These are phyloP conservation scores for Taxillus chinensis DNA, from an alignment of 164 flowering plant genomes.

Conservation along the genomic window DNA sequence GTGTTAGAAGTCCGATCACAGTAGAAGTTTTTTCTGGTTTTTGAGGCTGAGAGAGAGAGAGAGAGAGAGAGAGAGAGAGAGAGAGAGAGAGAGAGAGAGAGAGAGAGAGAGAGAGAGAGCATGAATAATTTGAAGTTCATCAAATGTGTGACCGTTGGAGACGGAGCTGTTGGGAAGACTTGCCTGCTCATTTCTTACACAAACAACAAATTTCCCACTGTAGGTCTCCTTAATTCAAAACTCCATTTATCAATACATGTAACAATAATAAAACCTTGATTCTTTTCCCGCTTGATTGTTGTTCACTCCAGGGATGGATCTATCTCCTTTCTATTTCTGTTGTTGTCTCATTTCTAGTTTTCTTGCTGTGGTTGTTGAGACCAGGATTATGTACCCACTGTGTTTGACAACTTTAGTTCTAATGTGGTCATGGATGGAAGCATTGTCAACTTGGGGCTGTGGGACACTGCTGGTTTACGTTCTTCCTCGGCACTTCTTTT, in stretches of 20 bases:
- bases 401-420: slow-evolving; percentile 95
- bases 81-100: not conserved
- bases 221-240: slow-evolving; percentile 18
- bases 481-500: not conserved
- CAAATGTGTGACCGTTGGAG: slow-evolving; percentile 98
- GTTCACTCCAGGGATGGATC: too few species aligned
- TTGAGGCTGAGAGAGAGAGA: too few species aligned
- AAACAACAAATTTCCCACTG: slow-evolving; percentile 95
- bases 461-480: slow-evolving; percentile 95
- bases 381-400: slow-evolving; percentile 96
- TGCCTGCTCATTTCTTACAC: slow-evolving; percentile 98
- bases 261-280: too few species aligned
- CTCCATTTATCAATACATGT: too few species aligned
- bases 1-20: too few species aligned
- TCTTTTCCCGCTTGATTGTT: too few species aligned
- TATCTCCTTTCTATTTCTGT: too few species aligned
- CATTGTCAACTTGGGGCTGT: slow-evolving; percentile 88
- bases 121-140: slow-evolving; percentile 96
- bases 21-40: too few species aligned
- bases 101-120: not conserved
- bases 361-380: not conserved
- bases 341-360: too few species aligned
- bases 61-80: not conserved
- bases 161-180: slow-evolving; percentile 96
- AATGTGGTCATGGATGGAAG: slow-evolving; percentile 96